Evolutionary conservation across 805 yeast genomes (phyloP), one percentile per base, ranked within the genome.

Genomic region (Starmerella apis): DNA sequence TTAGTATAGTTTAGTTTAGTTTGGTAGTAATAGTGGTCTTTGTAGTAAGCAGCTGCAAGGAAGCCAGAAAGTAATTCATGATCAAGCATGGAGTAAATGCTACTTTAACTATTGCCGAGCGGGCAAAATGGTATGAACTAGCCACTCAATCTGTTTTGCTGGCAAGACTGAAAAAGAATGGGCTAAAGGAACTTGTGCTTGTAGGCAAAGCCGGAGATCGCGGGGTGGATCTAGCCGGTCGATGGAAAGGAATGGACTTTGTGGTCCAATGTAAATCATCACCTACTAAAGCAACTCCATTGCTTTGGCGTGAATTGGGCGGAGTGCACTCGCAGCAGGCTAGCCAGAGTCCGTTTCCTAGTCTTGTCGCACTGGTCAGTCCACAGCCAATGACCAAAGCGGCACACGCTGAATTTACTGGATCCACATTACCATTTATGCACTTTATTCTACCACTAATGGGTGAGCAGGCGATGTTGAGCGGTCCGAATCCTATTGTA

Each of bases 181-280:
- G 51, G 22, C 47, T 47, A 25, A n/a, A n/a, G 8, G 20, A 19
- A 19, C 41, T 52, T 13, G 23, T 14, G 23, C 19, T n/a, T 14
- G 56, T 53, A 3, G 56, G 56, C 22, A 16, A 32, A 16, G 39
- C 48, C 36, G 54, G 54, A 11, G 56, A 53, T 38, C 44, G 56
- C 31, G 56, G 56, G 30, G 43, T 53, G 6, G 56, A 53, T 20
- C 45, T 53, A 1, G 31, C 48, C 4, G 56, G 48, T 4, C 14
- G 43, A 19, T 44, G 48, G 50, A n/a, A 25, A 14, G 35, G 13
- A 10, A 4, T 53, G n/a, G 47, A 50, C 16, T 5, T 53, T 11
- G 44, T 48, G 4, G 51, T 53, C 4, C 56, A 53, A 30, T 53
- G 56, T 43, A 53, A 53, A 22, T 30, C 55, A 9, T 22, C 45